Evolutionary conservation across 2,329 filamentous ascomycete genomes (phyloP).

Genomic region (Nothopassalora personata): DNA sequence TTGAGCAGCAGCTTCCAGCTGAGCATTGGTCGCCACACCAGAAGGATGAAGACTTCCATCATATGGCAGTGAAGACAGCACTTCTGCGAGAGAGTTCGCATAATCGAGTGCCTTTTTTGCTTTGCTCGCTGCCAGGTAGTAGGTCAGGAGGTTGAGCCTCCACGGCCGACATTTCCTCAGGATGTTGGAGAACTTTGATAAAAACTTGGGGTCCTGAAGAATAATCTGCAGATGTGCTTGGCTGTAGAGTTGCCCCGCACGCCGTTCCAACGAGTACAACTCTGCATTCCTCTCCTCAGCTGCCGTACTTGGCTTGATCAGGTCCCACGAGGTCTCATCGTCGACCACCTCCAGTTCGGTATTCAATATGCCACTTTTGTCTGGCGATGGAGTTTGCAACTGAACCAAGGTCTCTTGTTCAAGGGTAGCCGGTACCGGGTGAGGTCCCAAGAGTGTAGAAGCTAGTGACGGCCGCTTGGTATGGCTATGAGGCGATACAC

Average conservation of each 20-base stretch:
- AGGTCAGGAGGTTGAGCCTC: constrained; percentile 12
- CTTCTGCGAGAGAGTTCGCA: constrained; percentile 60
- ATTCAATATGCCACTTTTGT: constrained; percentile 13
- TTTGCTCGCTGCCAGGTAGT: constrained; percentile 40
- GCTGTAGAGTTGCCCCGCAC: constrained; percentile 17
- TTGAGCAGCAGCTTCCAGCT: constrained; percentile 55
- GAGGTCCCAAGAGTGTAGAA: neutral
- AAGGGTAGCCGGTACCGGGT: neutral
- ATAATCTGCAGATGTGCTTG: constrained; percentile 16
- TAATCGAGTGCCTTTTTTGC: constrained; percentile 65
- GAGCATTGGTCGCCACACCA: constrained; percentile 50
- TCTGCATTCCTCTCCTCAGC: neutral
- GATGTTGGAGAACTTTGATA: constrained; percentile 14
- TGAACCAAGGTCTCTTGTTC: constrained; percentile 10
- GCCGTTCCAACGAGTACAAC: constrained; percentile 15
- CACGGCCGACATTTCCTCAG: constrained; percentile 15
- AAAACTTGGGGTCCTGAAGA: constrained; percentile 12
- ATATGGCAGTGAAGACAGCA: constrained; percentile 48
- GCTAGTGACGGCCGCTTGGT: neutral
- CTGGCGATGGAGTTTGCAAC: constrained; percentile 16
- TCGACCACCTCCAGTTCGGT: constrained; percentile 13
- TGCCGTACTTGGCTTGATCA: constrained; percentile 10
- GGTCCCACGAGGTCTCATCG: constrained; percentile 15
- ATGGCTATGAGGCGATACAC: neutral
- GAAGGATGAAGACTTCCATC: neutral